Evolutionary conservation across 2,329 filamentous ascomycete genomes (phyloP), one percentile per base, ranked within the genome.

Genomic region (Aspergillus oerlinghausenensis): DNA sequence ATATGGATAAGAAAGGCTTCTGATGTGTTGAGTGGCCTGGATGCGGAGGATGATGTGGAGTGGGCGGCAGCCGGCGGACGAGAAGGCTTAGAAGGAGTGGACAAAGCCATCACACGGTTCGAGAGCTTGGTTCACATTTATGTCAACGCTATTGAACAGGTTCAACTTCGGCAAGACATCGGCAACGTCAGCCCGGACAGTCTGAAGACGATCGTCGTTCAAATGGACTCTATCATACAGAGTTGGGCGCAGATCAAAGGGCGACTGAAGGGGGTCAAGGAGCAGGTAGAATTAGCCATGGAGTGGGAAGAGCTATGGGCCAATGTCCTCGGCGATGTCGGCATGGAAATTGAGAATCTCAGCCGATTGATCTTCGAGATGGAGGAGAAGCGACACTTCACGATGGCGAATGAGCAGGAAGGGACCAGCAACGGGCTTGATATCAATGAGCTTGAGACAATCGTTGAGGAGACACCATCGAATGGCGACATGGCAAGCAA

Each of bases 271-370:
- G 87, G 77, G 26, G 88, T 96, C 55, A 96, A 96, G 71, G 84
- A 84, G 50, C 93, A 97, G 69, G 93, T 99, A 19, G 94, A 97
- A 73, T 86, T 96, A 57, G 94, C 94, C 49, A 96, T 97, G 92
- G 94, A 99, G 70, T 99, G 93, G 93, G 92, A 97, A 73, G 92
- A 97, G 75, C 80, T 99, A 38, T 97, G 94, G 93, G 91, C 91
- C 65, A 90, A 84, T 61, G 93, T 97, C 3, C 80, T 99, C 2
- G 93, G 92, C 48, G 93, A 97, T 70, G 96, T 97, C 59, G 90
- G 92, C 52, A 86, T 88, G 60, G 94, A 99, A 75, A 87, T 92
- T 69, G 89, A 94, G 62, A 87, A 88, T 48, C 80, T 96, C 17
- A 85, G 84, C 67, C 83, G 89, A 42, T 78, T 96, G 50, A 90